Base-by-base conservation (phyloP, 805 yeast genomes). In the Saturnispora kantuleensis region DNA sequence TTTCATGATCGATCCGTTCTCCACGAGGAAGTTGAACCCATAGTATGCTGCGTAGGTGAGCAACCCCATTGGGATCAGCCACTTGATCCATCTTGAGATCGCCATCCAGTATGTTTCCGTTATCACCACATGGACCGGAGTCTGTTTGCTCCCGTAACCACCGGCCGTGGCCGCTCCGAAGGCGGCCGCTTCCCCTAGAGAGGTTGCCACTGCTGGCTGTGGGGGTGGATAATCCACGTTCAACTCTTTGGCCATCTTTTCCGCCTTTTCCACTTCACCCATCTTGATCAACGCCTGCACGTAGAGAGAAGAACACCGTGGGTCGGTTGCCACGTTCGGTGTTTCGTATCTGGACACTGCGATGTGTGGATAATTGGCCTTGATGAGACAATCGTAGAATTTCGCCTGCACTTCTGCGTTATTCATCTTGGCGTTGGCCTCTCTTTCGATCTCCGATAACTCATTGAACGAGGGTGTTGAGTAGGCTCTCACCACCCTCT, bases 341-440 rank as follows among this genome's bases (percentile, higher is more conserved):
- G 94, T 84, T 62, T 94, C 97, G 60, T 76, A 94, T 48, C 99
- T 75, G 46, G 93, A 82, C n/a, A 90, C 87, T 6, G 93, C 96
- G 44, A 90, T 81, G 56, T 88, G 95, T n/a, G 98, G 97, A 59
- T 87, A 93, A 64, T 85, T 84, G 45, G 90, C 74, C 47, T 76
- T 76, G 51, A 93, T 63, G 39, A 93, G 68, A 11, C 78, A 71
- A 50, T 75, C 74, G 67, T 93, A 93, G 56, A 93, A 90, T 45
- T 77, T 81, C 1, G 94, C 89, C 65, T 93, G 99, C 5, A 76
- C 69, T 4, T 59, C 65, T 1, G 97, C 74, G 61, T 85, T 82
- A 39, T 69, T 63, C 38, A 85, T 63, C 46, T 84, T 81, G 48
- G 73, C 67, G 64, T 93, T 93, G 35, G 99, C 99, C n/a, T 72